phyloP scores from a whole-genome alignment of 2,329 filamentous ascomycete genomes.

The Colletotrichum sojae region DNA sequence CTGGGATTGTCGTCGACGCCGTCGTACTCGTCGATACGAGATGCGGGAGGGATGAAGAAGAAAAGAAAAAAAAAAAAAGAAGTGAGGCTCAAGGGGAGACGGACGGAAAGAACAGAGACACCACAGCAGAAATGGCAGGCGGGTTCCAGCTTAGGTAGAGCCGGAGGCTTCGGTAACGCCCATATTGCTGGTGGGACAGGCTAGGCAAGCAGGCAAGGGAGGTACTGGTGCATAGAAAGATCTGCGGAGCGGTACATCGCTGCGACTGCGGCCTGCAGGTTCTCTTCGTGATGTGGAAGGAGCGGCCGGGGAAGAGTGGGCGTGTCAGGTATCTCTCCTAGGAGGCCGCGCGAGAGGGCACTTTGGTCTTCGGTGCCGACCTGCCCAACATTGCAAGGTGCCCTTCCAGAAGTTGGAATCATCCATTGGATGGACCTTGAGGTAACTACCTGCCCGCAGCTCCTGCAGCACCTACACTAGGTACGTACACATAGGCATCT shows the following conservation, averaged over 20 bases:
- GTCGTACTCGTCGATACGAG: not conserved
- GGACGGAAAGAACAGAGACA: slow-evolving; percentile 33
- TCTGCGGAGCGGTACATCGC: not conserved
- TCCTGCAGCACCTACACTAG: too few species aligned
- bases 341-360: not conserved
- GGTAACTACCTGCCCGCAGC: too few species aligned
- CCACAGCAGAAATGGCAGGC: slow-evolving; percentile 1
- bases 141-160: slow-evolving; percentile 14
- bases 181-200: slow-evolving; percentile 20
- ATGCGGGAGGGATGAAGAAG: not conserved
- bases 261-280: not conserved
- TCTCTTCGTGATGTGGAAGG: slow-evolving; percentile 9
- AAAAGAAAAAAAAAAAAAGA: not conserved
- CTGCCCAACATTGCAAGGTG: too few species aligned
- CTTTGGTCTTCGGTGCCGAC: too few species aligned
- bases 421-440: too few species aligned
- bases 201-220: not conserved
- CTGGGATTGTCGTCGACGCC: not conserved
- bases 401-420: too few species aligned
- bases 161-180: slow-evolving; percentile 39
- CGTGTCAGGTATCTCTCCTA: not conserved
- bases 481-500: too few species aligned
- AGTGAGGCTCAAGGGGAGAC: slow-evolving; percentile 14
- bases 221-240: not conserved
- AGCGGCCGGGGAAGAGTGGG: not conserved